Evolutionary conservation across 1,284 basidiomycete species (phyloP).

Genomic region (Ustilago cynodontis): DNA sequence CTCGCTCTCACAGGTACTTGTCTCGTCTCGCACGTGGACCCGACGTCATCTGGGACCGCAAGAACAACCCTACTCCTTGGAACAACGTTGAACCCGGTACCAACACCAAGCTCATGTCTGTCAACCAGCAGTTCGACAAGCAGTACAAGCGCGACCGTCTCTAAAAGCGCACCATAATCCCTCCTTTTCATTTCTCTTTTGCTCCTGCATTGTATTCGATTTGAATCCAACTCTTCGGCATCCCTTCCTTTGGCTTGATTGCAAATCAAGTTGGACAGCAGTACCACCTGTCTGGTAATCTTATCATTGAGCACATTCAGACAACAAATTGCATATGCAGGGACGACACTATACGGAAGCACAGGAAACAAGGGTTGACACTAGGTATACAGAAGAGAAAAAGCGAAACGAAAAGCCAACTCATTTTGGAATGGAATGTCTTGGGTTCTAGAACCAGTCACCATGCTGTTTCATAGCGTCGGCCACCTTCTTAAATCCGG

Average conservation of each 20-base stretch:
- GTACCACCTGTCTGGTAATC: too few relatives aligned
- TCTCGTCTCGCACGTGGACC: conserved; percentile 61
- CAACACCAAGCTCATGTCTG: conserved; percentile 62
- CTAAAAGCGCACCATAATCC: conserved; percentile 14
- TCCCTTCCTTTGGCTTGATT: neutral
- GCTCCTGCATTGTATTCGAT: neutral
- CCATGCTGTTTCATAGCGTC: conserved; percentile 63
- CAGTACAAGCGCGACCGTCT: conserved; percentile 66
- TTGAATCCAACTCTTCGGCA: neutral
- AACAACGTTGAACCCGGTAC: conserved; percentile 66
- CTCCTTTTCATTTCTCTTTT: neutral
- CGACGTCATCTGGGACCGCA: conserved; percentile 68
- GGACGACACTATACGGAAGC: too few relatives aligned
- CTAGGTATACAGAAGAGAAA: neutral
- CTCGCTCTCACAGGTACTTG: conserved; percentile 51
- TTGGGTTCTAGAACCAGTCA: conserved; percentile 50
- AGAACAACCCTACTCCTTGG: conserved; percentile 68
- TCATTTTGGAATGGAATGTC: too few relatives aligned
- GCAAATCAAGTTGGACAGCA: too few relatives aligned
- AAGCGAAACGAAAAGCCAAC: neutral
- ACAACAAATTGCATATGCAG: too few relatives aligned
- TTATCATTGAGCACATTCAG: too few relatives aligned
- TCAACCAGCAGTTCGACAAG: conserved; percentile 63
- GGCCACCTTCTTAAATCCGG: conserved; percentile 74
- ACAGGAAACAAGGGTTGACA: too few relatives aligned